These are phyloP conservation scores for Russula emetica DNA, from an alignment of 768 basidiomycete species.

Conservation along the genomic window DNA sequence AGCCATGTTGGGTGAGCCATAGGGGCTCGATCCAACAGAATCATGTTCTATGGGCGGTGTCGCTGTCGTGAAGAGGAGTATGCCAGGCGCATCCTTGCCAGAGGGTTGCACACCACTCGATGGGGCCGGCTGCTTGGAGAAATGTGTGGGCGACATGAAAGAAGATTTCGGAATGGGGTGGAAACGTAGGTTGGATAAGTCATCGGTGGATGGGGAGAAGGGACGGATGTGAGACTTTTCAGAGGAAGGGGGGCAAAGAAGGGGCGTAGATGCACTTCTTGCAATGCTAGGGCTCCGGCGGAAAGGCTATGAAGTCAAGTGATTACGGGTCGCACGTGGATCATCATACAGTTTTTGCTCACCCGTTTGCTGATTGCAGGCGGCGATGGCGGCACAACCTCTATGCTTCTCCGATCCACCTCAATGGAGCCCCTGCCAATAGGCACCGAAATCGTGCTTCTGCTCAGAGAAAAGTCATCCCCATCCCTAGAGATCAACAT, in stretches of 20 bases:
- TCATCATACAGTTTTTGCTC: slow-evolving; percentile 1
- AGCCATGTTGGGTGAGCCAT: neutral
- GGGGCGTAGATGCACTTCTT: slow-evolving; percentile 20
- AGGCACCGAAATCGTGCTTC: slow-evolving; percentile 4
- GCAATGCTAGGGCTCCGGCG: neutral
- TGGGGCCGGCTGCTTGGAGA: neutral
- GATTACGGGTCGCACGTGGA: neutral
- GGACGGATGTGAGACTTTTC: neutral
- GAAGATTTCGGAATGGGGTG: neutral
- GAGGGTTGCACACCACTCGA: neutral
- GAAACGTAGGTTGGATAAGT: neutral
- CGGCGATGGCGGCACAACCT: slow-evolving; percentile 25
- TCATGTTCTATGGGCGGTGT: slow-evolving; percentile 1
- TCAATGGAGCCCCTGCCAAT: neutral
- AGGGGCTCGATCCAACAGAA: neutral
- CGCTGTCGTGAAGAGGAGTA: slow-evolving; percentile 4
- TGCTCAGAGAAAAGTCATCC: slow-evolving; percentile 1
- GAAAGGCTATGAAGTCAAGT: neutral
- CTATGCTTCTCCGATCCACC: slow-evolving; percentile 13
- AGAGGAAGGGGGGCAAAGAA: neutral
- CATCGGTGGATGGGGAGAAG: neutral
- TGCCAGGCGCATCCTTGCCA: neutral
- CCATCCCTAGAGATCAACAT: slow-evolving; percentile 21
- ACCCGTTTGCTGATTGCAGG: neutral
- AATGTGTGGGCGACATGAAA: neutral